phyloP scores from a whole-genome alignment of 306 rosid genomes.

The Hippophae tibetana region DNA sequence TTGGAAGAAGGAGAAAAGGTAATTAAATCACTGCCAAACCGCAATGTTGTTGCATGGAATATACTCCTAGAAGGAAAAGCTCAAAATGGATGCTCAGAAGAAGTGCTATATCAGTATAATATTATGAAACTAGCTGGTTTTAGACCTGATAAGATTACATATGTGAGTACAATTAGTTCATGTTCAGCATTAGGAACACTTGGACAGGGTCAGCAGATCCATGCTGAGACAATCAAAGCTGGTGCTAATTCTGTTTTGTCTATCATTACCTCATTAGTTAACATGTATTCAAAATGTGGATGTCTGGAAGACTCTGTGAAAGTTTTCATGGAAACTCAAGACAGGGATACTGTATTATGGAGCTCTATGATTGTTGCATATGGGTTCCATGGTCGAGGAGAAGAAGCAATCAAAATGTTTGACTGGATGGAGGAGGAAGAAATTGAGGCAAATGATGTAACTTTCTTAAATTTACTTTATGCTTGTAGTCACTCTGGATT shows the following conservation, averaged over 20 bases:
- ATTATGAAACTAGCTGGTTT: slow-evolving; percentile 65
- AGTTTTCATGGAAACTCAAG: slow-evolving; percentile 49
- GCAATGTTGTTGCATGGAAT: slow-evolving; percentile 88
- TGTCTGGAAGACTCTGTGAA: slow-evolving; percentile 62
- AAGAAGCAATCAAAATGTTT: slow-evolving; percentile 60
- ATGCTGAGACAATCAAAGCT: slow-evolving; percentile 67
- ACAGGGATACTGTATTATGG: slow-evolving; percentile 61
- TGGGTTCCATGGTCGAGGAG: slow-evolving; percentile 85
- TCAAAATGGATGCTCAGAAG: slow-evolving; percentile 40
- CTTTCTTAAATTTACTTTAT: slow-evolving; percentile 87
- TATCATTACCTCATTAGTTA: slow-evolving; percentile 59
- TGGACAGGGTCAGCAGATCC: slow-evolving; percentile 86
- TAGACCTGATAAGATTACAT: slow-evolving; percentile 71
- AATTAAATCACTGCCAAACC: slow-evolving; percentile 51
- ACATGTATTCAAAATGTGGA: slow-evolving; percentile 87
- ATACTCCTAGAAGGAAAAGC: slow-evolving; percentile 87
- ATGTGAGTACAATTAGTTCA: slow-evolving; percentile 61
- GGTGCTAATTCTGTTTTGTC: slow-evolving; percentile 57
- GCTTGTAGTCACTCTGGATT: slow-evolving; percentile 84
- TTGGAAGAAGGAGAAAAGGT: slow-evolving; percentile 60
- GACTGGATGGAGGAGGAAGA: slow-evolving; percentile 56
- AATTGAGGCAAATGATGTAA: slow-evolving; percentile 58
- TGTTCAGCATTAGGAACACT: slow-evolving; percentile 70
- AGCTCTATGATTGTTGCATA: slow-evolving; percentile 83
- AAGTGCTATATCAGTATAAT: slow-evolving; percentile 27